These are phyloP conservation scores for Rubroshorea leprosula DNA, from an alignment of 345 rosid genomes.

Conservation along the genomic window DNA sequence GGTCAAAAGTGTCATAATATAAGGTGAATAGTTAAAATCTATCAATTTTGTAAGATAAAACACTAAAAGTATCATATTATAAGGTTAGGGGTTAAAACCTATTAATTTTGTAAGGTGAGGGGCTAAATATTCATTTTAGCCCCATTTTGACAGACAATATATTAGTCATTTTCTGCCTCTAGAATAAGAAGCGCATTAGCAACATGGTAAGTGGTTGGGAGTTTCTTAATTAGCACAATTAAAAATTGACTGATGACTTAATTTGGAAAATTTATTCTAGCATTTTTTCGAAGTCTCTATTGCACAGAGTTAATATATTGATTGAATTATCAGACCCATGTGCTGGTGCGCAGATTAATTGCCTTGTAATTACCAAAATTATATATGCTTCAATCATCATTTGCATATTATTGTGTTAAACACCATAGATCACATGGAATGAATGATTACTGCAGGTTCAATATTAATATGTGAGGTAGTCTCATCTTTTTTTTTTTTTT, in stretches of 20 bases:
- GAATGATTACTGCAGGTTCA: neutral
- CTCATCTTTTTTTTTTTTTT: neutral
- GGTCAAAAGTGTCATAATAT: no score
- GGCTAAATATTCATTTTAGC: no score
- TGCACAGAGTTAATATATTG: neutral
- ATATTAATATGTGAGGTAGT: neutral
- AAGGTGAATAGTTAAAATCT: no score
- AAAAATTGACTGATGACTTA: neutral
- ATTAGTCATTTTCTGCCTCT: neutral
- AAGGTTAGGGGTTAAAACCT: no score
- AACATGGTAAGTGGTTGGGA: neutral
- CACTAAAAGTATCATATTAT: no score
- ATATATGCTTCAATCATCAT: neutral
- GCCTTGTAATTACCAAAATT: neutral
- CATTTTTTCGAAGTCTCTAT: neutral
- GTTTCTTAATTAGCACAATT: neutral
- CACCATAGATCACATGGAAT: slow-evolving; percentile 4
- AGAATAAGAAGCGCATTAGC: neutral
- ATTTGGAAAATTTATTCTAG: neutral
- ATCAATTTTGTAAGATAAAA: no score
- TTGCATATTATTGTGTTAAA: neutral
- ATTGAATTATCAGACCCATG: slow-evolving; percentile 1
- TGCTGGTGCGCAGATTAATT: slow-evolving; percentile 1
- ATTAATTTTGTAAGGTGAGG: no score
- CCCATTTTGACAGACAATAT: no score